Base-by-base conservation (phyloP, 2,329 filamentous ascomycete genomes). In the Trichoderma sp. region DNA sequence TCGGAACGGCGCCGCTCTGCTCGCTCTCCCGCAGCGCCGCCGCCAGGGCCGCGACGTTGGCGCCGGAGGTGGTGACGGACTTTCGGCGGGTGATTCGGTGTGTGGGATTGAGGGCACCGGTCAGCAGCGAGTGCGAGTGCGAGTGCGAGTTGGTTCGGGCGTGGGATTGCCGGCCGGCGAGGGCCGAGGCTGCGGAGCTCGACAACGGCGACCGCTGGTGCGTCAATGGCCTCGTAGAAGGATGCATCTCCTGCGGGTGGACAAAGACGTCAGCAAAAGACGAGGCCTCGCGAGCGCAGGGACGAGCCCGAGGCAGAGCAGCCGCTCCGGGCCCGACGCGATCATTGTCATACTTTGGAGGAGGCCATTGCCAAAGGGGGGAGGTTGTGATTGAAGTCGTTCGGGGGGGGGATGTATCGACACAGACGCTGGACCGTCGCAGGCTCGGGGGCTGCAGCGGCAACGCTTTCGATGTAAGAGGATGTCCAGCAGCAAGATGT, bases 11-110 rank as follows among this genome's bases (percentile, higher is more conserved):
- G 63, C 80, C 76, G 57, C 81, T 76, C 73, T 80, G 82, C 67
- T 85, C 84, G 70, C 89, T 87, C 74, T 91, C 90, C 73, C 87
- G 87, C 67, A 91, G 80, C 59, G 89, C 90, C 14, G 89, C 89
- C 39, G 90, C 90, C 68, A 94, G 81, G 62, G 90, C 91, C 19
- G 90, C 89, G 52, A 90, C 87, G 78, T 90, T 93, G 76, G 86
- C 84, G 55, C 83, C 85, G 54, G 89, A 86, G 69, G 88, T 90
- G 67, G 91, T 92, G 75, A 96, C 93, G 79, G 93, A 97, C 85
- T 98, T 98, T 72, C 95, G 88, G 73, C 94, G 91, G 72, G 91
- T 93, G 71, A 98, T 88, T 71, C 95, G 91, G 78, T 97, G 91
- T 76, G 87, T 89, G 71, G 88, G 81, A 80, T 93, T 94, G 74